A percentile compares a stretch with the other conserved stretches of the same genome.
Conservation (phyloP, 1,284 basidiomycete genomes). For the Clitocybe nebularis region DNA sequence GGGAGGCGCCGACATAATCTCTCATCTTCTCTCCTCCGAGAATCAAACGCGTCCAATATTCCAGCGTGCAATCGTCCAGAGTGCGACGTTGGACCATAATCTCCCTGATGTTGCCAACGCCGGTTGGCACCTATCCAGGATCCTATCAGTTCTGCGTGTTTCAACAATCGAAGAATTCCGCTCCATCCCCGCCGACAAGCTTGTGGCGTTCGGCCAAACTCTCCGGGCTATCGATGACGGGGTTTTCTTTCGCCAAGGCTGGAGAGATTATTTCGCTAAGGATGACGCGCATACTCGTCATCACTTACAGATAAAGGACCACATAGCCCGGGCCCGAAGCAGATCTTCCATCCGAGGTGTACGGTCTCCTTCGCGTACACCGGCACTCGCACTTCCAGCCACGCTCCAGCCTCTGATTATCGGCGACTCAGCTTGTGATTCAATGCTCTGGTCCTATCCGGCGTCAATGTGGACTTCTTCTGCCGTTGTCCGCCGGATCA, state of each 20-base stretch:
- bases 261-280: conserved; percentile 46
- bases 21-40: conserved; percentile 59
- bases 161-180: conserved; percentile 59
- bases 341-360: conserved; percentile 21
- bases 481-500: conserved; percentile 58
- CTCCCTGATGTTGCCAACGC: conserved; percentile 55
- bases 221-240: conserved; percentile 65
- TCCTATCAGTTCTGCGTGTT: conserved; percentile 51
- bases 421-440: conserved; percentile 66
- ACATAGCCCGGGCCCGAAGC: conserved; percentile 23
- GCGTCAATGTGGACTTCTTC: conserved; percentile 59
- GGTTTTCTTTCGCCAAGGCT: conserved; percentile 57
- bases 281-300: conserved; percentile 34
- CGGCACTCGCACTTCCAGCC: conserved; percentile 24
- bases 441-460: conserved; percentile 54
- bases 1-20: conserved; percentile 70
- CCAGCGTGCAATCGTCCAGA: conserved; percentile 65
- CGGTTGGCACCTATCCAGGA: conserved; percentile 62
- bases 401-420: conserved; percentile 66
- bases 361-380: conserved; percentile 21
- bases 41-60: conserved; percentile 60
- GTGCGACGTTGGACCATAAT: conserved; percentile 55
- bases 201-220: conserved; percentile 45
- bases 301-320: conserved; percentile 23
- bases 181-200: conserved; percentile 47